These are phyloP conservation scores for Chlorella sp. DNA, from an alignment of 139 green algal genomes.

Conservation along the genomic window DNA sequence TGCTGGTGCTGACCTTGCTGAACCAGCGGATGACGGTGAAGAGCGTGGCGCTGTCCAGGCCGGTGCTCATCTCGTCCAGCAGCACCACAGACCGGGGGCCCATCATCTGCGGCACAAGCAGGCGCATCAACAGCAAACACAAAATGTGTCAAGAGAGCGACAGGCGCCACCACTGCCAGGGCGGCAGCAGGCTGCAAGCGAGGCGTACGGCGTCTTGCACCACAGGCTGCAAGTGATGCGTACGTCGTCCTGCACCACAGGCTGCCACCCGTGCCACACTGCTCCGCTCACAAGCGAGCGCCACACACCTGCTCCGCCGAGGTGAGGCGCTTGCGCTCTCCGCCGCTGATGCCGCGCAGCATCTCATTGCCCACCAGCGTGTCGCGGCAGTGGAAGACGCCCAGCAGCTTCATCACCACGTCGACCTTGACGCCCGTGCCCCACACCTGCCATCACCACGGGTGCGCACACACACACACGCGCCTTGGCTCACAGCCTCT, in stretches of 20 bases:
- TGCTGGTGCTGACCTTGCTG: background rate
- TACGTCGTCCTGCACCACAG: no score
- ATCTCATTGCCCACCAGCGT: conserved; percentile 63
- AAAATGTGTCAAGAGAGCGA: no score
- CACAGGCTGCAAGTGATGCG: no score
- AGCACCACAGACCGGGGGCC: conserved; percentile 38
- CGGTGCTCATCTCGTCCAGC: conserved; percentile 59
- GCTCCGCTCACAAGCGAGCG: no score
- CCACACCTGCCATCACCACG: conserved; percentile 11
- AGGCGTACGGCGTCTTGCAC: no score
- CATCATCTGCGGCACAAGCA: conserved; percentile 27
- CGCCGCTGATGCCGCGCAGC: conserved; percentile 64
- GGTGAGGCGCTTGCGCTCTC: conserved; percentile 71
- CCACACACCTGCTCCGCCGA: conserved; percentile 55
- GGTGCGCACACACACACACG: no score
- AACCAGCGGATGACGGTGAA: conserved; percentile 32
- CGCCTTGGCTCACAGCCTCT: no score
- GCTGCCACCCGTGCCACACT: no score
- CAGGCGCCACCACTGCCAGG: no score
- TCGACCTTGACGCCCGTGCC: conserved; percentile 17
- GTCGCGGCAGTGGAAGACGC: conserved; percentile 29
- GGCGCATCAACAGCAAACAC: no score
- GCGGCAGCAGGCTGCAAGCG: no score
- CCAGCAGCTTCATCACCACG: conserved; percentile 20
- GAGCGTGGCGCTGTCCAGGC: conserved; percentile 55